Conservation (phyloP, 169 alveolate species). For the Eimeria nieschulzi region DNA sequence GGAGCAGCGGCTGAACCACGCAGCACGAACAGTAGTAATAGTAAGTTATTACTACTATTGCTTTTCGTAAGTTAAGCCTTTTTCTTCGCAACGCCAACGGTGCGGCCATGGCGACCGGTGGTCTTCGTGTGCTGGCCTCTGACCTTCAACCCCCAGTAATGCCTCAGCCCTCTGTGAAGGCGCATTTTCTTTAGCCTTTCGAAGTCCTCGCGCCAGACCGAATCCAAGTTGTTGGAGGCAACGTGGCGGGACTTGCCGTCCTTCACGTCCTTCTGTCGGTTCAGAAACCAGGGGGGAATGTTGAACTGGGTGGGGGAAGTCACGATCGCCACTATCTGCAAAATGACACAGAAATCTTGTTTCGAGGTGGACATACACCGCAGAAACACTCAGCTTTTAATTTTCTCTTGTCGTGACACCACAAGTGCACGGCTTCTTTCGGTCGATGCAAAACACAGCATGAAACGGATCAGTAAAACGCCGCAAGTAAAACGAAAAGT, state of each 20-base stretch:
- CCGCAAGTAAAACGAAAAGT: no score
- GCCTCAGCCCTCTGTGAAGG: slow-evolving; percentile 98
- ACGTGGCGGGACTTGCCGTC: slow-evolving; percentile 96
- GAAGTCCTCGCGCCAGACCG: slow-evolving; percentile 98
- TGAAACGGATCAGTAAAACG: no score
- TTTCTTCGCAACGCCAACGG: slow-evolving; percentile 98
- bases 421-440: no score
- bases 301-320: slow-evolving; percentile 94
- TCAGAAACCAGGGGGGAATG: slow-evolving; percentile 99
- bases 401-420: no score
- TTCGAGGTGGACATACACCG: no score
- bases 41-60: no score
- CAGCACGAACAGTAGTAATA: background rate
- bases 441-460: no score
- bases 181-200: slow-evolving; percentile 98
- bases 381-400: background rate
- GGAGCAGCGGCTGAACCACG: background rate
- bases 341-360: no score
- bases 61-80: slow-evolving; percentile 83
- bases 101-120: slow-evolving; percentile 99
- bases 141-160: slow-evolving; percentile 98
- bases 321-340: slow-evolving; percentile 90
- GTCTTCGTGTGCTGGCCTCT: slow-evolving; percentile 99
- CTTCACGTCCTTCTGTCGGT: slow-evolving; percentile 96
- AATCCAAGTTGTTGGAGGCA: slow-evolving; percentile 95